These are phyloP conservation scores for Allantophomopsis cytisporea DNA, from an alignment of 2,329 filamentous ascomycete genomes.

Conservation along the genomic window DNA sequence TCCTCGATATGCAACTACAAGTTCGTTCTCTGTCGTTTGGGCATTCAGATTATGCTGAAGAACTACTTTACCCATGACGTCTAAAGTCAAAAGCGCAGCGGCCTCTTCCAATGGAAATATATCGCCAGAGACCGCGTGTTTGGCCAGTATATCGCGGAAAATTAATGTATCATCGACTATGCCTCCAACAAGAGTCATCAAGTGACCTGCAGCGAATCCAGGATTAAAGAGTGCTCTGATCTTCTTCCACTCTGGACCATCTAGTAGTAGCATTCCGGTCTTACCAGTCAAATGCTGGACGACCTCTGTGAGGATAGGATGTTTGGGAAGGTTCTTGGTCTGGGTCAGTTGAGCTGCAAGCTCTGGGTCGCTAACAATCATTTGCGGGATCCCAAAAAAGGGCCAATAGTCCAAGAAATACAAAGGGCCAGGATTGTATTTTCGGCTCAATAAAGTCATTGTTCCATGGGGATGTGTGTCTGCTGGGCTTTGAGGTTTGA, in stretches of 20 bases:
- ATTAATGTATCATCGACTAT: conserved; percentile 9
- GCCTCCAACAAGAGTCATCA: conserved; percentile 6
- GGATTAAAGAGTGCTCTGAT: conserved; percentile 11
- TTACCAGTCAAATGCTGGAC: conserved; percentile 2
- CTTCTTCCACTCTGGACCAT: conserved; percentile 12
- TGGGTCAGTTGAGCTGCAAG: conserved; percentile 4
- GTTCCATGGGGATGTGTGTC: neutral
- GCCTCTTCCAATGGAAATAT: conserved; percentile 4
- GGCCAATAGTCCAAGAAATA: neutral
- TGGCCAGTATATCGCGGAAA: conserved; percentile 3
- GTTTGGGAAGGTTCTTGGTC: conserved; percentile 1
- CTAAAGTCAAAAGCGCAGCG: conserved; percentile 4
- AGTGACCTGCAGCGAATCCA: conserved; percentile 9
- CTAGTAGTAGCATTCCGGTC: conserved; percentile 3
- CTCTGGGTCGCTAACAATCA: neutral
- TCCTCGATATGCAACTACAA: neutral
- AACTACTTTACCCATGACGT: conserved; percentile 8
- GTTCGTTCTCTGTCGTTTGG: conserved; percentile 2
- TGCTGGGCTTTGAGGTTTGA: neutral
- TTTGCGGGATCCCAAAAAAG: neutral
- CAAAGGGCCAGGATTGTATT: neutral
- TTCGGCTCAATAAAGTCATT: neutral
- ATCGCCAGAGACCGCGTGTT: conserved; percentile 2
- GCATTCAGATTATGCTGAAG: conserved; percentile 6
- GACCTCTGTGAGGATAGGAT: conserved; percentile 1